Conservation (phyloP, 495 filamentous ascomycete species). For the Lasiosphaeriaceae sp. region DNA sequence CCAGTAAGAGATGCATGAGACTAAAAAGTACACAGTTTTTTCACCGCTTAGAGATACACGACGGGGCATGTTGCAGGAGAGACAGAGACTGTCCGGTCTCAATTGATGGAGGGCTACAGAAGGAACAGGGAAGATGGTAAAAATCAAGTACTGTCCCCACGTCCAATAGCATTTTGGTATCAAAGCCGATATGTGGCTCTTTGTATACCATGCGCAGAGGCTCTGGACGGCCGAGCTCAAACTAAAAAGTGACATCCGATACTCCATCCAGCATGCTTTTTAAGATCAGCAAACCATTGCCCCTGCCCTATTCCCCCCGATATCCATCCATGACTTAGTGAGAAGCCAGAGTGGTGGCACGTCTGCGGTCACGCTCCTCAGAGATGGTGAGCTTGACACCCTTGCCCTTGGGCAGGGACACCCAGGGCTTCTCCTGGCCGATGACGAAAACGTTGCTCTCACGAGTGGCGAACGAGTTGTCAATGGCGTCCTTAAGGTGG, state of each 20-base stretch:
- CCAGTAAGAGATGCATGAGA: background rate
- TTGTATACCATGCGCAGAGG: conserved; percentile 23
- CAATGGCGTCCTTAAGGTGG: conserved; percentile 98
- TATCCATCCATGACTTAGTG: conserved; percentile 39
- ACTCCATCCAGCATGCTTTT: conserved; percentile 31
- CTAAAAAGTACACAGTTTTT: background rate
- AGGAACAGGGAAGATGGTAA: background rate
- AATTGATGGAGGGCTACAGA: background rate
- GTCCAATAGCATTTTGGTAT: conserved; percentile 24
- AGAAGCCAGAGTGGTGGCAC: conserved; percentile 69
- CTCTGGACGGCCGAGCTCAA: conserved; percentile 16
- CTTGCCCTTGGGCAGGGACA: conserved; percentile 98
- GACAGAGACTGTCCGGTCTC: background rate
- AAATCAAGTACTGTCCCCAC: conserved; percentile 10
- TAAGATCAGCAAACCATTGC: conserved; percentile 26
- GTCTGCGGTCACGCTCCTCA: conserved; percentile 94
- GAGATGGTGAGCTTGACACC: conserved; percentile 99
- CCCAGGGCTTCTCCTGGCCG: conserved; percentile 95
- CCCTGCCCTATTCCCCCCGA: conserved; percentile 14
- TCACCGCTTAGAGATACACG: background rate
- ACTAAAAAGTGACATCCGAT: conserved; percentile 30
- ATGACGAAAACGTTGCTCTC: conserved; percentile 99
- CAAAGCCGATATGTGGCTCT: conserved; percentile 15
- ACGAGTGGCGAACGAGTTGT: conserved; percentile 98
- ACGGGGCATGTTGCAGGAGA: background rate